Percentiles rank a stretch among this genome's conserved stretches.
Evolutionary conservation across 2,329 filamentous ascomycete species (phyloP).

Genomic region (Fusarium bulbicola): DNA sequence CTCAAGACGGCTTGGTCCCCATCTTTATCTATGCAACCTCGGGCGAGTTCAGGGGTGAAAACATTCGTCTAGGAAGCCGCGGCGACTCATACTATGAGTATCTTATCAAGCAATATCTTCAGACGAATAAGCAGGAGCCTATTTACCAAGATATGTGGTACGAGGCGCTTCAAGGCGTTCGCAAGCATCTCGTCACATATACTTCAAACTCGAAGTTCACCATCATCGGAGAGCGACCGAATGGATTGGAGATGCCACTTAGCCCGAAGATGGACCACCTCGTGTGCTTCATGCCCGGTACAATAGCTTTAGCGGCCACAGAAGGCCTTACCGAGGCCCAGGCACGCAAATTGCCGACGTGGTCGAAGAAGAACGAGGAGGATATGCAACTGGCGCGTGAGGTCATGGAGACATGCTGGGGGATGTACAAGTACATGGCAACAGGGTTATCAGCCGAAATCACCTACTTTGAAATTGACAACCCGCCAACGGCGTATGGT

Average conservation of each 20-base stretch:
- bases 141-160: conserved; percentile 95
- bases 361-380: conserved; percentile 82
- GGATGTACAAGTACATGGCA: conserved; percentile 90
- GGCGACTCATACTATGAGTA: conserved; percentile 99
- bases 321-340: conserved; percentile 78
- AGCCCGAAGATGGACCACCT: conserved; percentile 97
- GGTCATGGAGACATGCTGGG: conserved; percentile 97
- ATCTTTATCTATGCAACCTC: conserved; percentile 87
- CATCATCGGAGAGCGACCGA: conserved; percentile 86
- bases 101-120: conserved; percentile 96
- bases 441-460: conserved; percentile 97
- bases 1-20: conserved; percentile 84
- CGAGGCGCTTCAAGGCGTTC: conserved; percentile 82
- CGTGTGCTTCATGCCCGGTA: conserved; percentile 97
- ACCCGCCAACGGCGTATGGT: conserved; percentile 70
- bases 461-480: conserved; percentile 82
- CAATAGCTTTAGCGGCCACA: conserved; percentile 89
- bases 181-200: conserved; percentile 92
- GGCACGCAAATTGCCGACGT: conserved; percentile 75
- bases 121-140: conserved; percentile 86
- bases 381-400: conserved; percentile 90
- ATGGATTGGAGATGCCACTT: conserved; percentile 72
- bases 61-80: conserved; percentile 91
- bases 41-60: conserved; percentile 81
- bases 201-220: conserved; percentile 82